Base-by-base conservation (phyloP, 139 green algal genomes). In the Chlamydomonas urium region DNA sequence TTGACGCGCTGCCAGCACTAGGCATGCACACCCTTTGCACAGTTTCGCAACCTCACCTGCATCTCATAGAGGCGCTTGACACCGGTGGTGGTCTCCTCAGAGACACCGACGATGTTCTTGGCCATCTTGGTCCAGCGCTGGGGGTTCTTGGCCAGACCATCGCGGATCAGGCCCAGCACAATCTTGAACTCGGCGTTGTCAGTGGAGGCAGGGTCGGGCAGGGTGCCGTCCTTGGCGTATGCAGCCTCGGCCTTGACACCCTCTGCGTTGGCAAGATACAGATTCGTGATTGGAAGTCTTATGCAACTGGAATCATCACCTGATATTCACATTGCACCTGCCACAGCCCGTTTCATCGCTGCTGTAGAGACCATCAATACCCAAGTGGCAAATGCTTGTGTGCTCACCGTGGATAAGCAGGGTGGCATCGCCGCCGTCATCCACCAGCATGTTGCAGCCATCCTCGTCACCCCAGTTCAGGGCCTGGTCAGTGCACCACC, bases 1-100 rank as follows among this genome's bases (percentile, higher is more conserved):
- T n/a, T n/a, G n/a, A n/a, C n/a, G n/a, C n/a, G n/a, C n/a, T n/a
- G n/a, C n/a, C n/a, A n/a, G n/a, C n/a, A n/a, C n/a, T n/a, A n/a
- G n/a, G n/a, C n/a, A n/a, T n/a, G n/a, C n/a, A n/a, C n/a, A n/a
- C n/a, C n/a, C n/a, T n/a, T n/a, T n/a, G n/a, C n/a, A n/a, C n/a
- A n/a, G n/a, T n/a, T n/a, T n/a, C n/a, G n/a, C n/a, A n/a, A n/a
- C 1, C 60, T 38, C 31, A 66, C 62, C 76, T 90, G 86, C 96
- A 99, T 99, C 89, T 99, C 94, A 76, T 99, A 99, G 79, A 99
- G 83, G 60, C 96, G 85, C 94, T 99, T 99, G 28, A 99, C 96
- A 53, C 96, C 96, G 10, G 96, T 99, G 74, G 96, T 99, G 60
- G 96, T 99, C 92, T 99, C 96, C 89, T 99, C 96, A 23, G 87